Evolutionary conservation across 164 flowering plant genomes (phyloP), one percentile per base, ranked within the genome.

Genomic region (Magnolia changhungtana): DNA sequence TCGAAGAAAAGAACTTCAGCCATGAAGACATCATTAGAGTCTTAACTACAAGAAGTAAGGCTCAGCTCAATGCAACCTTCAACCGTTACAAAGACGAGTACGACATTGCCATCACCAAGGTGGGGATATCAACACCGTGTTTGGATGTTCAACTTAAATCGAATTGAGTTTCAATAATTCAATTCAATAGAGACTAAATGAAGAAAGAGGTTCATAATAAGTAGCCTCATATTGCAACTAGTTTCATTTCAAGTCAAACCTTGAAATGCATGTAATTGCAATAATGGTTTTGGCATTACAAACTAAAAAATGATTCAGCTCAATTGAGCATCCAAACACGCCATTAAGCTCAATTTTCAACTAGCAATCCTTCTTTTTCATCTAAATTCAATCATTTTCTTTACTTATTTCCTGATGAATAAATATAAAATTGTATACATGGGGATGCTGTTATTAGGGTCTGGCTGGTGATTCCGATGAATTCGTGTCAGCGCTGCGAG

Each of bases 21-120:
- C 86, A 93, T 81, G 98, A 95, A 7, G 98, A 95, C 63, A 20
- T 90, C 50, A 79, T 90, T 9, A 79, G 98, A 73, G 88, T 93
- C 73, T 10, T 92, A 24, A 77, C 85, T 16, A 93, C 94, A 64
- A 88, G 96, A 84, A 93, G 98, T 84, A 89, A 87, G 73, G 81
- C 89, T 50, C 98, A 93, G 80, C 84, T 95, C 7, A 80, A 73
- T 67, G 98, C 97, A 8, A 91, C 97, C 11, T 79, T 93, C 50
- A 91, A 91, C 77, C 79, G 79, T 81, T 95, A 83, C 82, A 90
- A 84, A 63, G 89, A 91, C 74, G 84, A 81, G 0, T 80, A 82
- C 80, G 88, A 90, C 59, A 79, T 78, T 76, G 83, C 89, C 71
- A 86, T 93, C 80, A 87, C 89, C 78, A 95, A 90, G 95, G 97